Conservation (phyloP, 2,329 filamentous ascomycete genomes). For the Apiospora malaysiana region DNA sequence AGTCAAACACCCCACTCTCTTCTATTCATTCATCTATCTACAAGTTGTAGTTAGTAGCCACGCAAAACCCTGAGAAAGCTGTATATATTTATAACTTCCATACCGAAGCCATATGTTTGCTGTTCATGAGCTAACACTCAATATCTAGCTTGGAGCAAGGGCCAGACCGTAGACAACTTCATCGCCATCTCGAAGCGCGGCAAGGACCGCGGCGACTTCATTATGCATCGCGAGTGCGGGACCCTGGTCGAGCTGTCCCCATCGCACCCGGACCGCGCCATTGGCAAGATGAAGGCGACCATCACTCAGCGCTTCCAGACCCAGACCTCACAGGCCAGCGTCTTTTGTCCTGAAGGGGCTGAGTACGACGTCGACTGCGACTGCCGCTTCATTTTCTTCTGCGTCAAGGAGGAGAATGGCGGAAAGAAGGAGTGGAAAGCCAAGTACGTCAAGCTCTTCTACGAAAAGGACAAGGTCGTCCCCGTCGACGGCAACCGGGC, state of each 20-base stretch:
- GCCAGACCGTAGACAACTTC: conserved; percentile 50
- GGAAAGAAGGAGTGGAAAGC: conserved; percentile 44
- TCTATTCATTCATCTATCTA: not conserved
- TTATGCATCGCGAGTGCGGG: conserved; percentile 62
- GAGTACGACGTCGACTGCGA: conserved; percentile 58
- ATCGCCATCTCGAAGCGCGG: conserved; percentile 56
- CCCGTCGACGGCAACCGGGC: conserved; percentile 48
- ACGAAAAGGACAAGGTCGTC: conserved; percentile 57
- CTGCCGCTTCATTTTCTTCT: conserved; percentile 56
- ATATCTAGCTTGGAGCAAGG: conserved; percentile 51
- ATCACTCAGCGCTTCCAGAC: conserved; percentile 56
- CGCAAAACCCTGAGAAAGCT: too few species aligned
- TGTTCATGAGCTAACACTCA: not conserved
- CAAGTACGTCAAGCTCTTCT: conserved; percentile 54
- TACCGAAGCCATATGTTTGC: too few species aligned
- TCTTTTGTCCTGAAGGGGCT: conserved; percentile 36
- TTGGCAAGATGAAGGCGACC: conserved; percentile 61
- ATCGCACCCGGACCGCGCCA: conserved; percentile 44
- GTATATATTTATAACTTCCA: not conserved
- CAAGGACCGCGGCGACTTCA: conserved; percentile 58
- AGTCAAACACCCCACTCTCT: conserved; percentile 28
- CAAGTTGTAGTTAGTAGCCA: not conserved
- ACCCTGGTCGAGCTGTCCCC: conserved; percentile 51
- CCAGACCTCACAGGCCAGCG: conserved; percentile 23
- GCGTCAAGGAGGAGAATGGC: conserved; percentile 37